These are phyloP conservation scores for Zygoascus meyerae DNA, from an alignment of 1,139 yeast genomes.

Conservation along the genomic window DNA sequence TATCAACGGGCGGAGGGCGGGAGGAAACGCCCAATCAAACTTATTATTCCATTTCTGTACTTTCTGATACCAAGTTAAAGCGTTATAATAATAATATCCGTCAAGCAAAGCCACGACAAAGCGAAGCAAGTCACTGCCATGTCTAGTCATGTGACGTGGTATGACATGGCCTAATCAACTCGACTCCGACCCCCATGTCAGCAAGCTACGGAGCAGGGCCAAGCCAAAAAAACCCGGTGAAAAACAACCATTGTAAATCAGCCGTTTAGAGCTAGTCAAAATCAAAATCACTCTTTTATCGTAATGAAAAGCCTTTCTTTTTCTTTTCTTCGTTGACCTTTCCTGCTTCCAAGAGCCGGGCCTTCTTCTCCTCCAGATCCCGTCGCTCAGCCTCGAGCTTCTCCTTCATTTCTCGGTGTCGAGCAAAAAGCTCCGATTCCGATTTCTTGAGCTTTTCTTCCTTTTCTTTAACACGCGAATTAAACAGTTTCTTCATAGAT, in stretches of 20 bases:
- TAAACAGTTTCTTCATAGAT: slow-evolving; percentile 96
- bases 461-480: slow-evolving; percentile 93
- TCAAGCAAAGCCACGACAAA: too few species aligned
- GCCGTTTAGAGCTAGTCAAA: too few species aligned
- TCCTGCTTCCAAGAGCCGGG: slow-evolving; percentile 63
- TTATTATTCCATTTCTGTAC: neutral
- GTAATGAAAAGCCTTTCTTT: slow-evolving; percentile 50
- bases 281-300: slow-evolving; percentile 28
- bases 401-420: slow-evolving; percentile 97
- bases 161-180: too few species aligned
- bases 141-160: too few species aligned
- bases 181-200: too few species aligned
- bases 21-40: too few species aligned
- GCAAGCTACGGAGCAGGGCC: too few species aligned
- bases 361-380: slow-evolving; percentile 85
- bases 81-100: too few species aligned
- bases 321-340: slow-evolving; percentile 54
- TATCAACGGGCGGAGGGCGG: too few species aligned
- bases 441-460: slow-evolving; percentile 96
- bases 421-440: slow-evolving; percentile 91
- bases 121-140: too few species aligned
- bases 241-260: too few species aligned
- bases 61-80: neutral
- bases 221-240: too few species aligned
- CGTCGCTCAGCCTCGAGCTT: slow-evolving; percentile 82